Evolutionary conservation across 371 early-diverging fungal species (phyloP).

Genomic region (Entomophthora muscae): DNA sequence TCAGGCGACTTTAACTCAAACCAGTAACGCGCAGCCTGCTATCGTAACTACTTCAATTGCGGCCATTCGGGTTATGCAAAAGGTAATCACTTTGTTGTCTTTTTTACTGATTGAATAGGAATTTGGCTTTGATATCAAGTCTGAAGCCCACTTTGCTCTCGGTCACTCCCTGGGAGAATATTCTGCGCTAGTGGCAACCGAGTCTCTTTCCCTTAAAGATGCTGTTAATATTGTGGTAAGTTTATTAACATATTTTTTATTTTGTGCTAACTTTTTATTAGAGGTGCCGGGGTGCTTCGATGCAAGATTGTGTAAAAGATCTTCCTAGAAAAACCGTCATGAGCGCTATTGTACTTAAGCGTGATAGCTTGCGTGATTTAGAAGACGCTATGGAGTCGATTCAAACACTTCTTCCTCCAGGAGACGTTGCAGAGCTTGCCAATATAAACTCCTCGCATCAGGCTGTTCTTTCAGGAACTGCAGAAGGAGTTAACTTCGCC

Average conservation of each 20-base stretch:
- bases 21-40: conserved; percentile 90
- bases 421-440: conserved; percentile 62
- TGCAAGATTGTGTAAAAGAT: conserved; percentile 59
- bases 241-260: too few relatives aligned
- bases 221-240: conserved; percentile 58
- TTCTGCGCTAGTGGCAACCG: conserved; percentile 65
- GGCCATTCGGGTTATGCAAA: conserved; percentile 51
- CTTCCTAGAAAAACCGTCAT: conserved; percentile 54
- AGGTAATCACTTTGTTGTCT: background rate
- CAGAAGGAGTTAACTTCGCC: conserved; percentile 77
- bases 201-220: conserved; percentile 51
- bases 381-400: conserved; percentile 45
- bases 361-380: conserved; percentile 51
- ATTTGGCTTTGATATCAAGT: conserved; percentile 50
- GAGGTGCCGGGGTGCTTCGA: conserved; percentile 64
- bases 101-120: conserved; percentile 16
- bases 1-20: conserved; percentile 37
- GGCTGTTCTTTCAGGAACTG: conserved; percentile 82
- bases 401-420: conserved; percentile 30
- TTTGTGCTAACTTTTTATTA: background rate
- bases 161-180: conserved; percentile 96
- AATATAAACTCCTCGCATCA: conserved; percentile 78
- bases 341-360: conserved; percentile 70
- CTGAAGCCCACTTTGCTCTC: conserved; percentile 51
- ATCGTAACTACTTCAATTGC: conserved; percentile 84